A percentile compares a stretch with the other conserved stretches of the same genome.
Conservation (phyloP, 2,329 filamentous ascomycete genomes). For the Sarocladium oryzae region DNA sequence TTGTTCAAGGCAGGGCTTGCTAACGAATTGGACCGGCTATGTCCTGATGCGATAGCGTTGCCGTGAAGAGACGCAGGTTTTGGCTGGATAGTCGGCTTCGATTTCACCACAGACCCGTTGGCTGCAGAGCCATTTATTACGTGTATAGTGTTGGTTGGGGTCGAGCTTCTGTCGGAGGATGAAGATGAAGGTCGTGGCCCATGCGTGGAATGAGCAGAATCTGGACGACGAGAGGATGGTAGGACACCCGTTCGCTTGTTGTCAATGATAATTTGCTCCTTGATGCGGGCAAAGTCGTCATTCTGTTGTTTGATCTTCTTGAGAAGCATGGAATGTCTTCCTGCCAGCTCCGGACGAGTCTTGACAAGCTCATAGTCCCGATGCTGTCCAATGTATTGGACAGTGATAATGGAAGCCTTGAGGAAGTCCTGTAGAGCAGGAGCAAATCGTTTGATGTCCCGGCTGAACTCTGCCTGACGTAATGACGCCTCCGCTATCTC, state of each 20-base stretch:
- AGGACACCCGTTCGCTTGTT: slow-evolving; percentile 56
- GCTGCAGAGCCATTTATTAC: slow-evolving; percentile 2
- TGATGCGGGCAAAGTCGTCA: slow-evolving; percentile 49
- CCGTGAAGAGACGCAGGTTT: slow-evolving; percentile 64
- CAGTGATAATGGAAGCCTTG: slow-evolving; percentile 69
- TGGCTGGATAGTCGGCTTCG: slow-evolving; percentile 49
- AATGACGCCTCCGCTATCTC: slow-evolving; percentile 46
- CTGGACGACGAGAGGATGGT: slow-evolving; percentile 24
- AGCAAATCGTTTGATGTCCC: slow-evolving; percentile 62
- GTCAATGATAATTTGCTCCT: slow-evolving; percentile 54
- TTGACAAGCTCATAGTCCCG: slow-evolving; percentile 64
- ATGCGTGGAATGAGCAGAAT: slow-evolving; percentile 13
- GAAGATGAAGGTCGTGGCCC: slow-evolving; percentile 13
- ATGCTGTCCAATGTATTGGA: slow-evolving; percentile 70
- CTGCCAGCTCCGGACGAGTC: slow-evolving; percentile 38
- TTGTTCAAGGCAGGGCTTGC: slow-evolving; percentile 21
- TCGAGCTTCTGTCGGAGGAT: not conserved
- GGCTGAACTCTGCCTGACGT: slow-evolving; percentile 53
- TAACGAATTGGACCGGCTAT: slow-evolving; percentile 19
- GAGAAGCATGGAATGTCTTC: slow-evolving; percentile 43
- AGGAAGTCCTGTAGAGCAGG: slow-evolving; percentile 79
- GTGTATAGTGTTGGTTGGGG: slow-evolving; percentile 12
- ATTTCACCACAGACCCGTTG: slow-evolving; percentile 22
- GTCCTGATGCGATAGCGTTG: slow-evolving; percentile 37
- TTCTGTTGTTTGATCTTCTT: slow-evolving; percentile 42